Percentiles rank a stretch among this genome's conserved stretches.
phyloP scores from a whole-genome alignment of 805 yeast species.

The Blastobotrys robertii region DNA sequence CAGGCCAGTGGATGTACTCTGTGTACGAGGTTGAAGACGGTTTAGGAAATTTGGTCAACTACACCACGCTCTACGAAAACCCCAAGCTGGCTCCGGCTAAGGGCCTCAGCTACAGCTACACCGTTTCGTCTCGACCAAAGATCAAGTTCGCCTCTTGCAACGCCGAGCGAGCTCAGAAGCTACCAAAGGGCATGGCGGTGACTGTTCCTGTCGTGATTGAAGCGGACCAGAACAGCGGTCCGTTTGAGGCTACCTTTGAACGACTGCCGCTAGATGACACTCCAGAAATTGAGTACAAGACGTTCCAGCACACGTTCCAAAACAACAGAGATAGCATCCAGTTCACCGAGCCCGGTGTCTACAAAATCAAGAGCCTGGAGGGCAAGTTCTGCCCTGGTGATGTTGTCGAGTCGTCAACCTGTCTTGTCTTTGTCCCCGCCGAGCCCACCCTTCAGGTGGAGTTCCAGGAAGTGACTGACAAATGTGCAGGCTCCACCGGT shows the following conservation, averaged over 20 bases:
- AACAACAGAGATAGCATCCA: constrained; percentile 18
- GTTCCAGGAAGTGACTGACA: constrained; percentile 57
- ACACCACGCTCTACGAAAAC: constrained; percentile 16
- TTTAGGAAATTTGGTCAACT: constrained; percentile 45
- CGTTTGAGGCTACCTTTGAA: constrained; percentile 34
- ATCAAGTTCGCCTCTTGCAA: constrained; percentile 32
- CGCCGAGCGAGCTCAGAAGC: constrained; percentile 23
- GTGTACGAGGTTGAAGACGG: constrained; percentile 56
- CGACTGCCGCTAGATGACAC: constrained; percentile 25
- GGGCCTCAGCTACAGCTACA: constrained; percentile 36
- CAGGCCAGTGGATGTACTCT: constrained; percentile 48
- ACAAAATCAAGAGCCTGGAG: constrained; percentile 41
- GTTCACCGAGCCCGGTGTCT: constrained; percentile 52
- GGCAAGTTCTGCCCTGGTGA: constrained; percentile 63
- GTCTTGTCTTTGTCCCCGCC: constrained; percentile 49
- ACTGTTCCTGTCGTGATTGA: constrained; percentile 15
- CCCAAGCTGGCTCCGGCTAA: constrained; percentile 26
- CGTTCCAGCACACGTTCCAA: constrained; percentile 3
- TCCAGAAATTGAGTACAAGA: constrained; percentile 5
- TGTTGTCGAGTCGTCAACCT: constrained; percentile 44
- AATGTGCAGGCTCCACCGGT: constrained; percentile 90
- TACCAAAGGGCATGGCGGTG: constrained; percentile 20
- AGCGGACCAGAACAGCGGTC: constrained; percentile 32
- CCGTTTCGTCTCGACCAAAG: constrained; percentile 47
- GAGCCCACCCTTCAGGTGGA: constrained; percentile 38